Conservation (phyloP, 768 basidiomycete genomes). For the Tubosaeta sp. region DNA sequence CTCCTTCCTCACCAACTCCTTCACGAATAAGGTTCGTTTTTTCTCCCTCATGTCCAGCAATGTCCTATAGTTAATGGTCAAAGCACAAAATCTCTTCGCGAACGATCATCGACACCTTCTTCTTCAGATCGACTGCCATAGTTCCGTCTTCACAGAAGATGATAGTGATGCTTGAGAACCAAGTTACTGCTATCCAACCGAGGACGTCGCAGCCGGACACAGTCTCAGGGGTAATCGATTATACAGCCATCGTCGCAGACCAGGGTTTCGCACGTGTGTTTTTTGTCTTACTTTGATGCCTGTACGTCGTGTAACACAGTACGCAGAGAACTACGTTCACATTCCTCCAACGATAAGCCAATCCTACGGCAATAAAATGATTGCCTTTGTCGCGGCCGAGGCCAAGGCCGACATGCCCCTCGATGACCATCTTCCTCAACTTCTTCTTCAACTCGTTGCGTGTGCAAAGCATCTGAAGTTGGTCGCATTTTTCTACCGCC, state of each 20-base stretch:
- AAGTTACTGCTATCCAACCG: not conserved
- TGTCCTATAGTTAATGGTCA: not conserved
- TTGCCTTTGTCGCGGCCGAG: not conserved
- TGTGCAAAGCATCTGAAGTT: not conserved
- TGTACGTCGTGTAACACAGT: not conserved
- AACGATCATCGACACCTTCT: not conserved
- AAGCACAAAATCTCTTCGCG: not conserved
- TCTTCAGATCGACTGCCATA: not conserved
- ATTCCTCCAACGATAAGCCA: not conserved
- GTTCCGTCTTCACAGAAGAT: not conserved
- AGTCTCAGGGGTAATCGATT: not conserved
- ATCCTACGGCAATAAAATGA: not conserved
- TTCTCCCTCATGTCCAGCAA: not conserved
- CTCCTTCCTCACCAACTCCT: not conserved
- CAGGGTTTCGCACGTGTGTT: not conserved
- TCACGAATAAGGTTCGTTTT: not conserved
- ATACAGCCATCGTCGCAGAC: not conserved
- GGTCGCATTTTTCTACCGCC: not conserved
- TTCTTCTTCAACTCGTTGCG: not conserved
- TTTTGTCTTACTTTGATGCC: not conserved
- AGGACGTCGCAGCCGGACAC: not conserved
- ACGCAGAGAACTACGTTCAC: not conserved
- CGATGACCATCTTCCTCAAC: not conserved
- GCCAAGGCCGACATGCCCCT: not conserved
- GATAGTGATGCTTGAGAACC: not conserved